Evolutionary conservation across 169 alveolate species (phyloP).

Genomic region (Eimeria praecox): DNA sequence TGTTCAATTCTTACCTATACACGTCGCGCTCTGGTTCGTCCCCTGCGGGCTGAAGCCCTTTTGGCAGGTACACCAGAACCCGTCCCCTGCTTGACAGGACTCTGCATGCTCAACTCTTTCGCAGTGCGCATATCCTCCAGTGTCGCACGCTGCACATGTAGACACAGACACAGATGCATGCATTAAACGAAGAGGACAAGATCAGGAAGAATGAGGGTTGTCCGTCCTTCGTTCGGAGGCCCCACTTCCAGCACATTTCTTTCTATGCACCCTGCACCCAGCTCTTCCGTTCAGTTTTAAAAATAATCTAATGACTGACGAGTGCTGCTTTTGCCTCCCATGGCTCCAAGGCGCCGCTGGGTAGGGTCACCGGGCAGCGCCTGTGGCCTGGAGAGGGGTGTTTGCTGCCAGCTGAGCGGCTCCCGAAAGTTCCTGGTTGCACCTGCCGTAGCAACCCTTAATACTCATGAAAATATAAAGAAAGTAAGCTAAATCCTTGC

Average conservation of each 20-base stretch:
- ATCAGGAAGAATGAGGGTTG: not conserved
- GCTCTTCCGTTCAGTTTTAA: not conserved
- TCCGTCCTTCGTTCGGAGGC: not conserved
- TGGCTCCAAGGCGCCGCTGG: conserved; percentile 28
- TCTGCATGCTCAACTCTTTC: conserved; percentile 30
- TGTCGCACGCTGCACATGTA: conserved; percentile 40
- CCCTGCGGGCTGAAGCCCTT: conserved; percentile 58
- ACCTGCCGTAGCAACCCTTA: not conserved
- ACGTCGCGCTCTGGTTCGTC: conserved; percentile 10
- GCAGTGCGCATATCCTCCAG: conserved; percentile 38
- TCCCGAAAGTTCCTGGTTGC: not conserved
- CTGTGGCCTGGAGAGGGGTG: conserved; percentile 5
- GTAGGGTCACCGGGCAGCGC: conserved; percentile 40
- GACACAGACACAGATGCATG: not conserved
- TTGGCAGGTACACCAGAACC: conserved; percentile 61
- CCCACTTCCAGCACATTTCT: not conserved
- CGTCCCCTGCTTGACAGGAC: conserved; percentile 41
- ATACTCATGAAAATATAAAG: not conserved
- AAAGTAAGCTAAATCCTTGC: not conserved
- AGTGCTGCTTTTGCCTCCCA: conserved; percentile 76
- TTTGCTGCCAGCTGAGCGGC: not conserved
- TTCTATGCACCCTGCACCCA: not conserved
- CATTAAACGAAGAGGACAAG: not conserved
- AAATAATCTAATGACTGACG: not conserved
- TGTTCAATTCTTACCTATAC: conserved; percentile 16